Evolutionary conservation across 331 rosid species (phyloP), one percentile per base, ranked within the genome.

Genomic region (Saraca asoca): DNA sequence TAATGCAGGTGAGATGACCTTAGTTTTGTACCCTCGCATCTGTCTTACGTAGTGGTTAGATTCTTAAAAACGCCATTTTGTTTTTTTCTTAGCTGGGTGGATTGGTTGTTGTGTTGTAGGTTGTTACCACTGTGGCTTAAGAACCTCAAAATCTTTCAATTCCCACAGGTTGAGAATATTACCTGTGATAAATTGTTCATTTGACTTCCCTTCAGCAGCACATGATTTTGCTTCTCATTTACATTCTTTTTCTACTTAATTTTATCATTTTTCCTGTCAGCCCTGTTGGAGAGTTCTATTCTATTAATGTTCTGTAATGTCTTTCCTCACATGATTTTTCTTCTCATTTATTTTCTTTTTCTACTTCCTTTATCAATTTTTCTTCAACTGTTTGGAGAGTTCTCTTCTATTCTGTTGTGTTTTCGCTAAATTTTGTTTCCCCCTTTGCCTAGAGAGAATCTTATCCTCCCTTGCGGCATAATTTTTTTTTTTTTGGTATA

Each of bases 171-270:
- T 7, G 68, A 57, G 17, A n/a, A n/a, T 48, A 41, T 58, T 65
- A 33, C 53, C 24, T 13, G 13, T 59, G 42, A 46, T 14, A 20
- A 15, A 71, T 51, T 39, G 41, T 48, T 74, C 58, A 52, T 20
- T 52, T 44, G 33, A 46, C 45, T 55, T 20, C 17, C 75, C 31
- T 39, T 51, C 29, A 37, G 48, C 51, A 37, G 48, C 58, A 19
- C 61, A 54, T 35, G 31, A 39, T 66, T 10, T 70, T 65, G 18
- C 17, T 59, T 60, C 20, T 55, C 19, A 42, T 17, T 45, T 60
- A 51, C 48, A 18, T 49, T 35, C 12, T 56, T 13, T 45, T 39
- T 38, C 60, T 14, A 44, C 44, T 56, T n/a, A 56, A 12, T 52
- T 17, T 18, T 45, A 35, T 55, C 35, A 5, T 51, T 62, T 56